phyloP scores from a whole-genome alignment of 2,329 filamentous ascomycete species.

The Epichloe aotearoae region DNA sequence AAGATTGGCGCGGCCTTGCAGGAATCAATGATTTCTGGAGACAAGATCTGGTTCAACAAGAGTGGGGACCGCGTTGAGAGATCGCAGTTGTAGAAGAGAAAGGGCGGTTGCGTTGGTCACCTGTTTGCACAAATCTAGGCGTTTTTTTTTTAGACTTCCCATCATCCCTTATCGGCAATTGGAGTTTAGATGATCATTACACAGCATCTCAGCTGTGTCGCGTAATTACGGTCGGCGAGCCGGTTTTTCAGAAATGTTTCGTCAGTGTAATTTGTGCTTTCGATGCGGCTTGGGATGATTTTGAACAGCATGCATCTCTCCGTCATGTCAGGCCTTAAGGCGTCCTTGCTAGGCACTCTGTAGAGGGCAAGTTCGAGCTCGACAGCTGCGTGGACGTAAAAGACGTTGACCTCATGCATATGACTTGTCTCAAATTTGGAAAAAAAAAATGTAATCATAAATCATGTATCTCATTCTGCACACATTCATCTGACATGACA shows the following conservation, averaged over 20 bases:
- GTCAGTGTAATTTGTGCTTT: too few relatives aligned
- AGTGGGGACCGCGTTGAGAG: conserved; percentile 5
- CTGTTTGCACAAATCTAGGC: not conserved
- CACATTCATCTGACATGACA: not conserved
- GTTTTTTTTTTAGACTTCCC: not conserved
- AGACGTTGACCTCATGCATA: too few relatives aligned
- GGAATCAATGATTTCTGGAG: conserved; percentile 38
- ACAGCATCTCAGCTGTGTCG: too few relatives aligned
- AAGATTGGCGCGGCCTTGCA: conserved; percentile 48
- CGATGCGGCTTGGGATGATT: too few relatives aligned
- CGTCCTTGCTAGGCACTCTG: too few relatives aligned
- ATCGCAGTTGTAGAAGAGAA: conserved; percentile 2
- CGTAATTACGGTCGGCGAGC: not conserved
- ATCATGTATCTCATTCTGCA: too few relatives aligned
- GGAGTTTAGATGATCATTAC: not conserved
- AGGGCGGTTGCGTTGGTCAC: not conserved
- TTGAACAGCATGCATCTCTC: too few relatives aligned
- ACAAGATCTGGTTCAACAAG: conserved; percentile 45
- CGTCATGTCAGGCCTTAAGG: too few relatives aligned
- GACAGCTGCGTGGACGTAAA: too few relatives aligned
- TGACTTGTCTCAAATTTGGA: too few relatives aligned
- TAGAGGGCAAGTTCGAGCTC: too few relatives aligned
- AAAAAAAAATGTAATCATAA: too few relatives aligned
- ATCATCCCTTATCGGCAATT: not conserved
- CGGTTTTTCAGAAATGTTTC: not conserved